Conservation (phyloP, 164 flowering plant species). For the Tetrastigma voinierianum region DNA sequence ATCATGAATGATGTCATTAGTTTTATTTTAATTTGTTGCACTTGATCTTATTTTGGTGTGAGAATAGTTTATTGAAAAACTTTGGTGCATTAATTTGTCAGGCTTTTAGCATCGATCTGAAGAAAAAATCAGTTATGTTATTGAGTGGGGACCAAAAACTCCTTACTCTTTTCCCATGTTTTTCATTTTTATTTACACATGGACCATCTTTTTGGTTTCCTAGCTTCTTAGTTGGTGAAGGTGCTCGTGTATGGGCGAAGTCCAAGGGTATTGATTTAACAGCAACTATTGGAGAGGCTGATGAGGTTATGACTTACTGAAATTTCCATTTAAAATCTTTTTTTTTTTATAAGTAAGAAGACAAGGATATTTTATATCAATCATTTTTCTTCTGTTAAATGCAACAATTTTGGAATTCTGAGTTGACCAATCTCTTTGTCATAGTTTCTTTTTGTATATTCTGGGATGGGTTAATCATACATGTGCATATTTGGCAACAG, state of each 20-base stretch:
- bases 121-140: too few species aligned
- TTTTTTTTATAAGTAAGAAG: neutral
- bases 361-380: neutral
- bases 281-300: conserved; percentile 44
- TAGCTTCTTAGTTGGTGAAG: conserved; percentile 94
- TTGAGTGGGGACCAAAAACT: neutral
- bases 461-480: conserved; percentile 4
- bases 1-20: too few species aligned
- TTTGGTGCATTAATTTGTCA: too few species aligned
- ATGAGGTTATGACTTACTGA: conserved; percentile 40
- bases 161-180: neutral
- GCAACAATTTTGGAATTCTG: neutral
- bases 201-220: conserved; percentile 1
- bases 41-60: too few species aligned
- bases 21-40: too few species aligned
- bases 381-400: neutral
- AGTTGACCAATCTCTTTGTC: neutral
- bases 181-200: conserved; percentile 1
- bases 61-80: too few species aligned
- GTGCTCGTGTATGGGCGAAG: conserved; percentile 80
- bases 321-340: neutral
- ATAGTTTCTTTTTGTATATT: conserved; percentile 1
- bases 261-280: conserved; percentile 56
- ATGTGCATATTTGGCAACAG: conserved; percentile 37
- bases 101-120: too few species aligned